These are phyloP conservation scores for Solanum gracilifrons DNA, from an alignment of 257 asterid genomes.

Conservation along the genomic window DNA sequence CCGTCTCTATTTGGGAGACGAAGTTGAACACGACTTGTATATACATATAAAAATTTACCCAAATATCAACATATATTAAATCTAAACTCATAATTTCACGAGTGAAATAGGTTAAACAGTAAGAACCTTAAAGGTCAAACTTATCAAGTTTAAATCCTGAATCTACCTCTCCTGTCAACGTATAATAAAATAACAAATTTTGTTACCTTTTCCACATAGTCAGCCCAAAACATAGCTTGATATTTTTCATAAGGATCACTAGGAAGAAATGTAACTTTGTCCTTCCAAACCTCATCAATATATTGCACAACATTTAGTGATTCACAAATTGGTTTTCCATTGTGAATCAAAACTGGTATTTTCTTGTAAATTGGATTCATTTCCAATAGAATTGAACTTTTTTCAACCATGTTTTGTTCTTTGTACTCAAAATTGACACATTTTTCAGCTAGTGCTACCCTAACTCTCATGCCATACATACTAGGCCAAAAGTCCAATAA, in stretches of 20 bases:
- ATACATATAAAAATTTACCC: not conserved
- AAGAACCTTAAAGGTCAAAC: not conserved
- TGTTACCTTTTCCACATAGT: conserved; percentile 16
- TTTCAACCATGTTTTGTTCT: conserved; percentile 17
- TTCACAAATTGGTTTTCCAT: conserved; percentile 16
- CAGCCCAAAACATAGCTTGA: conserved; percentile 28
- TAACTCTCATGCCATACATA: conserved; percentile 35
- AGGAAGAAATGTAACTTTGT: conserved; percentile 6
- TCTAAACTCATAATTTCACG: not conserved
- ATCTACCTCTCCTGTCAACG: not conserved
- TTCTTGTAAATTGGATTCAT: conserved; percentile 39
- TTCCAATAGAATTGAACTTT: conserved; percentile 6
- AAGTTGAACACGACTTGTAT: not conserved
- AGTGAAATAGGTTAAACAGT: not conserved
- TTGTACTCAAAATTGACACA: conserved; percentile 26
- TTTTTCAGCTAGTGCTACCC: conserved; percentile 40
- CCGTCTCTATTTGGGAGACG: not conserved
- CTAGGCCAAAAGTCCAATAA: conserved; percentile 16
- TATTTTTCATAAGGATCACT: conserved; percentile 12
- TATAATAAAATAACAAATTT: not conserved
- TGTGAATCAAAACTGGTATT: conserved; percentile 20
- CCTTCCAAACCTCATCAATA: conserved; percentile 18
- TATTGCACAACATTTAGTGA: conserved; percentile 8
- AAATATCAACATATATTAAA: not conserved
- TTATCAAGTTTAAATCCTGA: not conserved